These are phyloP conservation scores for Papiliotrema fonsecae DNA, from an alignment of 1,284 basidiomycete genomes.

Conservation along the genomic window DNA sequence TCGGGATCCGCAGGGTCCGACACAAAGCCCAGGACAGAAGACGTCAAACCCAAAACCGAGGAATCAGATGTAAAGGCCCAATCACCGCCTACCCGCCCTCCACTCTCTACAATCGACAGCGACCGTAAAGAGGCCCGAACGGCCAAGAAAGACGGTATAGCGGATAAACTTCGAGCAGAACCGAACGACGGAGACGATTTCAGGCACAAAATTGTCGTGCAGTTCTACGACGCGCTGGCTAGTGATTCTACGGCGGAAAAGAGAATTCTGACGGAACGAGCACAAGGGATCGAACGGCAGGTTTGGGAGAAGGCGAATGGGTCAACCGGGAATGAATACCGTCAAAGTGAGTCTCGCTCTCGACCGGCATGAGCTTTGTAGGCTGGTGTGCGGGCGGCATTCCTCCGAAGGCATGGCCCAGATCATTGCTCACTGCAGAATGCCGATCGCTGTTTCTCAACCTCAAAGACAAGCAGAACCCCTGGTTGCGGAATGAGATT, in stretches of 20 bases:
- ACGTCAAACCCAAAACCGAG: no score
- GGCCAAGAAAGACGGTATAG: constrained; percentile 65
- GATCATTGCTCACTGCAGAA: constrained; percentile 54
- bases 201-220: constrained; percentile 81
- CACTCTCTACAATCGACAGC: constrained; percentile 49
- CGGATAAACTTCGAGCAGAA: constrained; percentile 29
- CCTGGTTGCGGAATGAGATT: constrained; percentile 74
- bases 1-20: not conserved
- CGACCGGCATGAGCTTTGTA: constrained; percentile 40
- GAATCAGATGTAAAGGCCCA: constrained; percentile 6
- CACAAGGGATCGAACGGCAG: constrained; percentile 49
- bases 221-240: constrained; percentile 87
- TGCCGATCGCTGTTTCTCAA: constrained; percentile 88
- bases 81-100: constrained; percentile 8
- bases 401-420: no score
- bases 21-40: constrained; percentile 10
- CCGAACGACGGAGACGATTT: constrained; percentile 56
- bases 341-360: constrained; percentile 37
- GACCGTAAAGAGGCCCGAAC: constrained; percentile 54
- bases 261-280: constrained; percentile 47
- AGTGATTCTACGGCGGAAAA: constrained; percentile 66
- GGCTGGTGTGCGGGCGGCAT: no score
- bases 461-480: constrained; percentile 93
- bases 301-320: constrained; percentile 39
- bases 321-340: constrained; percentile 46